Conservation (phyloP, 108 stramenopile genomes). For the Nitzschia sp. region DNA sequence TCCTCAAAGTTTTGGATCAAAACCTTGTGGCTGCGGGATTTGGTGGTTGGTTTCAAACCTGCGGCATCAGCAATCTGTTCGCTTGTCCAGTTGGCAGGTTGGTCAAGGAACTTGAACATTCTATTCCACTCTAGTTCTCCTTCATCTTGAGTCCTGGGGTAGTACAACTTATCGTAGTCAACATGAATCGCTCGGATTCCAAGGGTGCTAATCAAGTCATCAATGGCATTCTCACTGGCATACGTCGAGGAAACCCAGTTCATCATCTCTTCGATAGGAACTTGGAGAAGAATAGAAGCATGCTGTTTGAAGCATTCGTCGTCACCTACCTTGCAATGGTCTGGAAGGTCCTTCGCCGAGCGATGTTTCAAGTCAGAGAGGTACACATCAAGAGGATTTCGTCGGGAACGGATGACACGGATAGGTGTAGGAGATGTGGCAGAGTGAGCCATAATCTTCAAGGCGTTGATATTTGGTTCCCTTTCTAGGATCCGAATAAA, state of each 20-base stretch:
- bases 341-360: background rate
- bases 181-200: conserved; percentile 8
- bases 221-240: conserved; percentile 7
- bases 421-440: conserved; percentile 5
- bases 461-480: conserved; percentile 1
- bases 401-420: conserved; percentile 14
- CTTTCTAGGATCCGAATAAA: conserved; percentile 1
- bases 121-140: conserved; percentile 8
- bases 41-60: conserved; percentile 11
- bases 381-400: conserved; percentile 15
- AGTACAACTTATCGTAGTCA: conserved; percentile 16
- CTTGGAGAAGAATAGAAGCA: conserved; percentile 2
- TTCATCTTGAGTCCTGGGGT: conserved; percentile 1
- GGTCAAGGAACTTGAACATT: conserved; percentile 13
- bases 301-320: conserved; percentile 12
- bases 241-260: conserved; percentile 5
- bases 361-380: conserved; percentile 12
- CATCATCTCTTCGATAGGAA: conserved; percentile 15
- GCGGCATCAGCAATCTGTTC: conserved; percentile 2
- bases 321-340: conserved; percentile 6
- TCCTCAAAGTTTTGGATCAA: conserved; percentile 15
- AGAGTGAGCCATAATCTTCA: background rate
- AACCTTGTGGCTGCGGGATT: conserved; percentile 19
- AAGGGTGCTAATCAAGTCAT: background rate
- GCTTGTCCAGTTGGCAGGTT: conserved; percentile 8